Conservation (phyloP, 2,329 filamentous ascomycete species). For the Byssoonygena ceratinophila region DNA sequence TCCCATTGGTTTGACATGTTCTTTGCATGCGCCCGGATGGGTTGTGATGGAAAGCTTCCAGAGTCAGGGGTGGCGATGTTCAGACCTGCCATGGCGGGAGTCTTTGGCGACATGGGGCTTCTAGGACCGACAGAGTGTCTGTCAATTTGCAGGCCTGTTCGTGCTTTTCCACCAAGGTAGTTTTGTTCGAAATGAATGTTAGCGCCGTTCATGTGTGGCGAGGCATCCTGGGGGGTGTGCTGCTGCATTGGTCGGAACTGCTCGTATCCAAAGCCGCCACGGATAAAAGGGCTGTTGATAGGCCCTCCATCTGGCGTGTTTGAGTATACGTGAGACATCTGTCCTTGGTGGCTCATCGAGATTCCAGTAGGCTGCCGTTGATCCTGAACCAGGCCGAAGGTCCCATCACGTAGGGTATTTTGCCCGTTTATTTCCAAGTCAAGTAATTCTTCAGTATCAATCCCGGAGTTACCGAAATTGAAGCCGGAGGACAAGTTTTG, state of each 20-base stretch:
- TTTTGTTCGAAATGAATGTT: constrained; percentile 43
- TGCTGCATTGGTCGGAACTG: constrained; percentile 62
- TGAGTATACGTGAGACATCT: constrained; percentile 67
- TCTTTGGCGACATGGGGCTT: constrained; percentile 78
- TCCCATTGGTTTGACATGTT: constrained; percentile 84
- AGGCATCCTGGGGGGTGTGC: constrained; percentile 33
- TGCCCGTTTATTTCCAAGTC: constrained; percentile 46
- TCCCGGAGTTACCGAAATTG: constrained; percentile 64
- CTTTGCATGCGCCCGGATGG: constrained; percentile 74
- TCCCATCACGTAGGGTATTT: constrained; percentile 29
- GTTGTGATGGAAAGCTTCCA: constrained; percentile 62
- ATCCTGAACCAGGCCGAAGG: constrained; percentile 36
- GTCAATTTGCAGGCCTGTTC: constrained; percentile 55
- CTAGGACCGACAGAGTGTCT: constrained; percentile 63
- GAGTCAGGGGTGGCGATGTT: constrained; percentile 63
- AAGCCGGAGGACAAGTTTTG: constrained; percentile 61
- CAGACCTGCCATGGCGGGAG: constrained; percentile 61
- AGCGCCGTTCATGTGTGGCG: constrained; percentile 27
- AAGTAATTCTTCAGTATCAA: constrained; percentile 79
- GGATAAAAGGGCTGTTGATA: constrained; percentile 79
- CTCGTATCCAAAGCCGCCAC: constrained; percentile 60
- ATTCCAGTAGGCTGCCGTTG: constrained; percentile 45
- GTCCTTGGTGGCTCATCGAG: constrained; percentile 54
- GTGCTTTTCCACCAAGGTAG: constrained; percentile 50
- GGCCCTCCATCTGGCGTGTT: constrained; percentile 85